phyloP scores from a whole-genome alignment of 352 stramenopile species.

The Globisporangium paddicum region DNA sequence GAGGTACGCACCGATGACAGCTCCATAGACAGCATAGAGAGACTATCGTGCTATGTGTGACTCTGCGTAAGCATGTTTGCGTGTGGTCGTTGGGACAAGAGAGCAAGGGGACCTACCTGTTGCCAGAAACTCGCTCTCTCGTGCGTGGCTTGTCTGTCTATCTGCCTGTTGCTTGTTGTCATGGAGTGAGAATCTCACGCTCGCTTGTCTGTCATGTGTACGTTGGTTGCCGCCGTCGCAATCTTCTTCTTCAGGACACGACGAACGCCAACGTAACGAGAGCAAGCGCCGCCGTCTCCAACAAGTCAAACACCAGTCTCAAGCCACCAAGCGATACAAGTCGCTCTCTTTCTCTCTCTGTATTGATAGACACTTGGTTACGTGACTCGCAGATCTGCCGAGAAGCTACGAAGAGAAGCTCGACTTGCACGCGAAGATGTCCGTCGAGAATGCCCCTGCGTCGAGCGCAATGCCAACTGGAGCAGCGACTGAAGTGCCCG shows the following conservation, averaged over 20 bases:
- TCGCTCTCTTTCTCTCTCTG: neutral
- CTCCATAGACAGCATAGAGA: conserved; percentile 2
- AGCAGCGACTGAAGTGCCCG: neutral
- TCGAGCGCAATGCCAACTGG: conserved; percentile 1
- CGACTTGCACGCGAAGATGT: conserved; percentile 2
- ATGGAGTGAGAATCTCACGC: conserved; percentile 12
- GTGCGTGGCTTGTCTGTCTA: conserved; percentile 9
- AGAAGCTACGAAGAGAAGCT: neutral
- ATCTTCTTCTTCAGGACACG: neutral
- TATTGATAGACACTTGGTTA: neutral
- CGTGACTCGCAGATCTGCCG: neutral
- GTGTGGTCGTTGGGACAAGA: conserved; percentile 2
- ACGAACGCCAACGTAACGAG: neutral
- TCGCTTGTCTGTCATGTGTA: neutral
- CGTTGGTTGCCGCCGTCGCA: no score
- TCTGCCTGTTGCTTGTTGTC: neutral
- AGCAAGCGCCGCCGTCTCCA: neutral
- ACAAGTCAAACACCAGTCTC: neutral
- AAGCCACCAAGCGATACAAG: conserved; percentile 15
- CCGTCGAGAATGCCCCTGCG: neutral
- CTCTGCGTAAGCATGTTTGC: neutral
- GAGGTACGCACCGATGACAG: neutral
- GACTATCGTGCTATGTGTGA: no score
- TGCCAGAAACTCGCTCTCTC: conserved; percentile 17
- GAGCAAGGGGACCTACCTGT: neutral